phyloP scores from a whole-genome alignment of 2,329 filamentous ascomycete species.

The Ceratocystis eucalypticola region DNA sequence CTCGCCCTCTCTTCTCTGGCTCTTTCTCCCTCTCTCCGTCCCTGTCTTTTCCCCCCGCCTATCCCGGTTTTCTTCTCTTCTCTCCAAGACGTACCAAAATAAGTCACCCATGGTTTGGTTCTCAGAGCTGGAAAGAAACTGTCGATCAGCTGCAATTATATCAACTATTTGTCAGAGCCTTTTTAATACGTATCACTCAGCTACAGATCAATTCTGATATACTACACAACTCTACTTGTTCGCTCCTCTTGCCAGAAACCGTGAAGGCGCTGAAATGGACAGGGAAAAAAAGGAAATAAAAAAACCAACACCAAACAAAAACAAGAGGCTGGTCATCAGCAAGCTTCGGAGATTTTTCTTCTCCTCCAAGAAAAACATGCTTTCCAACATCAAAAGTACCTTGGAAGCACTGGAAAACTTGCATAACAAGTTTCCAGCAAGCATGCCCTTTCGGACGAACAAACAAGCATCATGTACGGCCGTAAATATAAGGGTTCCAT shows the following conservation, averaged over 20 bases:
- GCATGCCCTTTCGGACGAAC: neutral
- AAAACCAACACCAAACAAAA: neutral
- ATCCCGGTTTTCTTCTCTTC: neutral
- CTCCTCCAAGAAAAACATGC: neutral
- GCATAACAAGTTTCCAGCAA: neutral
- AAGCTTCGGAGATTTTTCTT: neutral
- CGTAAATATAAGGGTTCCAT: neutral
- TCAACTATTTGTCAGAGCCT: neutral
- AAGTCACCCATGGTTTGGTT: neutral
- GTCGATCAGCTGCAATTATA: neutral
- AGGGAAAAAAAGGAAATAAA: neutral
- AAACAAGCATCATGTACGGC: neutral
- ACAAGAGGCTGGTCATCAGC: neutral
- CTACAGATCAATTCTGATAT: neutral
- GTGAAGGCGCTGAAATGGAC: neutral
- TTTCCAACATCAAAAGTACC: conserved; percentile 1
- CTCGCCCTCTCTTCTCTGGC: neutral
- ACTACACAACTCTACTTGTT: neutral
- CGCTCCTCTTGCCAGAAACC: neutral
- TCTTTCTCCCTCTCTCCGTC: neutral
- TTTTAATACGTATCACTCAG: neutral
- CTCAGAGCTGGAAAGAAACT: neutral
- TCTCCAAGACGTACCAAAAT: neutral
- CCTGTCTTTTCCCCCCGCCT: neutral
- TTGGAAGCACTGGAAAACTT: neutral